Evolutionary conservation across 345 rosid genomes (phyloP), one percentile per base, ranked within the genome.

Genomic region (Eucalyptus tenuipes): DNA sequence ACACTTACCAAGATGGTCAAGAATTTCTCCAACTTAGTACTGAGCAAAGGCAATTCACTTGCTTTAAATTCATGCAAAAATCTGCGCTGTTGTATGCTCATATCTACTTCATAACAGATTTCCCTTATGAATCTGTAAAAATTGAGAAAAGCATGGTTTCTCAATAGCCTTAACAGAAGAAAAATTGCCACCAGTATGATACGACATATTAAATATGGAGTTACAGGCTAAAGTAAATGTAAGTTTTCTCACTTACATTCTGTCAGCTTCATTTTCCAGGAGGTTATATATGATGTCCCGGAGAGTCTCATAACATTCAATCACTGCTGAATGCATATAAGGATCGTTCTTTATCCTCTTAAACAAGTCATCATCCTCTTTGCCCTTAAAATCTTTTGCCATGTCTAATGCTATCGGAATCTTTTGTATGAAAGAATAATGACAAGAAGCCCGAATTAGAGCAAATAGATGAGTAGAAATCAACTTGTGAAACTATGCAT

Each of bases 401-500:
- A 98, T 98, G 94, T 97, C 99, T 91, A 98, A 90, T 89, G 99
- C 99, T 90, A 98, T 97, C 59, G 98, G 99, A 92, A 98, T 97
- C 99, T 98, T 86, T 88, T 89, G 88, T 84, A 79, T 88, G 88
- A 85, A 61, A 89, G 55, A 93, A 89, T 88, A 64, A 88, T 90
- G 80, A 87, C 49, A 18, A 50, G n/a, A 27, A 84, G 22, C 66
- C 80, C 25, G 81, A 24, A 87, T 45, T 45, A 89, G 81, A 71
- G 81, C 13, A 71, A 18, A 71, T 18, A 33, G 10, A 33, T 71
- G 81, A 37, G 81, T 9, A 33, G 44, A 29, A 31, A 87, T 86
- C 87, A 85, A 88, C 48, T 88, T 24, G 85, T 89, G 88, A 48
- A 88, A 89, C 68, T 68, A 37, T 66, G 88, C 87, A 91, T 93